Conservation (phyloP, 2,329 filamentous ascomycete species). For the Neofusicoccum cordaticola region DNA sequence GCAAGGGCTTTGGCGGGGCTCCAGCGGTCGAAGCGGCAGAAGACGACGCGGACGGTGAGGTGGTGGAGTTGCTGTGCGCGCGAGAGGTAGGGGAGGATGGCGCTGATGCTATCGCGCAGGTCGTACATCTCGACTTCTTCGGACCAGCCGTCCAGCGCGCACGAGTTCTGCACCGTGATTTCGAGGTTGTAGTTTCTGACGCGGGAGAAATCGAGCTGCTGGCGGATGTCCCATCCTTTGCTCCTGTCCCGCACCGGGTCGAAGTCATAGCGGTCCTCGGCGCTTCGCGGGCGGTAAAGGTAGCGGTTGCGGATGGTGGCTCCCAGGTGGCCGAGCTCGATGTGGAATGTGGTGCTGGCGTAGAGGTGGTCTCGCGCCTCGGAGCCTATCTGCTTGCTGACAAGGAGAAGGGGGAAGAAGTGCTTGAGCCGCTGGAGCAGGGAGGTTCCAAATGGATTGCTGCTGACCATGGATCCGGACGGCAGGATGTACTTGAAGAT, state of each 20-base stretch:
- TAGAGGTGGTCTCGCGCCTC: conserved; percentile 32
- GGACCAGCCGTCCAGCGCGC: conserved; percentile 24
- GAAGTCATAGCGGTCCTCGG: conserved; percentile 27
- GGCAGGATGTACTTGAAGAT: conserved; percentile 33
- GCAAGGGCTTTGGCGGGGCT: conserved; percentile 22
- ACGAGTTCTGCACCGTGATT: conserved; percentile 29
- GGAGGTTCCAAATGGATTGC: neutral
- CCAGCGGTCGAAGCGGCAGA: conserved; percentile 28
- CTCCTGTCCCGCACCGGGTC: conserved; percentile 22
- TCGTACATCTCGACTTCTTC: conserved; percentile 38
- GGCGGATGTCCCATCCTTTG: conserved; percentile 26
- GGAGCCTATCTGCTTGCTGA: conserved; percentile 27
- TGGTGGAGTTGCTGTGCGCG: conserved; percentile 28
- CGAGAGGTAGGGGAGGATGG: conserved; percentile 1
- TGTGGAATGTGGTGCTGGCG: conserved; percentile 28
- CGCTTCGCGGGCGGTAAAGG: conserved; percentile 28
- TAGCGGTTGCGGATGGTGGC: conserved; percentile 33
- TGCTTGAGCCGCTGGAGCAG: neutral
- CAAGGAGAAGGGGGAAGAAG: conserved; percentile 22
- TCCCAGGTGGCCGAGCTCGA: conserved; percentile 32
- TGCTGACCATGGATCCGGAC: conserved; percentile 21
- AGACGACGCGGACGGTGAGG: conserved; percentile 29
- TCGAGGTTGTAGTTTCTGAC: conserved; percentile 35
- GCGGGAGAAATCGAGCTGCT: conserved; percentile 26
- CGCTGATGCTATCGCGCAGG: conserved; percentile 22